Conservation (phyloP, 1,284 basidiomycete species). For the Fomitopsis palustris region DNA sequence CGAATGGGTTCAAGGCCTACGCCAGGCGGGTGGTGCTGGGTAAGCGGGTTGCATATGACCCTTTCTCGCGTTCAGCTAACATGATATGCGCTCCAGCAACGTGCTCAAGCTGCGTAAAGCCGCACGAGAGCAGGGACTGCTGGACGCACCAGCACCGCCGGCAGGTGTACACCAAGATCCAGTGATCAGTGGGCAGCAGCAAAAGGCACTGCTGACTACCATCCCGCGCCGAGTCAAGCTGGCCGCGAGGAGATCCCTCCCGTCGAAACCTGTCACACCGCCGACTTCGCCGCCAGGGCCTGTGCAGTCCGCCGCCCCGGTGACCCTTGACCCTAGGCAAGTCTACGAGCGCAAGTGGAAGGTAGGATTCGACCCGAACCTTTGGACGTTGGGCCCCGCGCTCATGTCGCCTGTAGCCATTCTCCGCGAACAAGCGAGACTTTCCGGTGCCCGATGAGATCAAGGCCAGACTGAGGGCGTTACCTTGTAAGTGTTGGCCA, state of each 20-base stretch:
- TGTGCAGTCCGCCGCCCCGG: neutral
- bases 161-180: too few relatives aligned
- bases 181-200: neutral
- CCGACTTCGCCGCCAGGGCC: neutral
- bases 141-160: neutral
- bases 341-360: neutral
- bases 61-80: neutral
- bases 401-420: neutral
- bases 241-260: neutral
- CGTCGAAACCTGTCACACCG: neutral
- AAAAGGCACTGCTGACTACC: neutral
- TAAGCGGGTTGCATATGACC: conserved; percentile 19
- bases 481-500: neutral
- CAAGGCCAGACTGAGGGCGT: neutral
- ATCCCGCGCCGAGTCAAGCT: neutral
- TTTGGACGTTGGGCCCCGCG: too few relatives aligned
- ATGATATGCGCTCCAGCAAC: conserved; percentile 32
- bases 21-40: conserved; percentile 52
- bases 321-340: conserved; percentile 3
- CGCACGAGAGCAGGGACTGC: conserved; percentile 13
- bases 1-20: conserved; percentile 49
- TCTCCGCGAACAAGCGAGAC: neutral
- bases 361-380: neutral
- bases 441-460: neutral
- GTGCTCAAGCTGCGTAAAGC: conserved; percentile 39